Evolutionary conservation across 2,329 filamentous ascomycete genomes (phyloP).

Genomic region (Arthrobotrys pseudoclavata): DNA sequence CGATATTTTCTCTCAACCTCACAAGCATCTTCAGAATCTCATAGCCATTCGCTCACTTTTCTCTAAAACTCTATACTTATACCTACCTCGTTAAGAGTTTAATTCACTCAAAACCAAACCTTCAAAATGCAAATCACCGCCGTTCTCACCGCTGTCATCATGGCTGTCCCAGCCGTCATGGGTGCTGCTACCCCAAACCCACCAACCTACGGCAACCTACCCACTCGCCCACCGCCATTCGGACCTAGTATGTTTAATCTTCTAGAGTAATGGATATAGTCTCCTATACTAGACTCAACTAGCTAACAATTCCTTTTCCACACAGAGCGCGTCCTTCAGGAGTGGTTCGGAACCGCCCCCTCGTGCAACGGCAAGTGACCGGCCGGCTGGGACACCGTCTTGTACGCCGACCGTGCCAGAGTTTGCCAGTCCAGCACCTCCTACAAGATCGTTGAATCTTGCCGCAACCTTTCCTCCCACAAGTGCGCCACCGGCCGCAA

Average conservation of each 20-base stretch:
- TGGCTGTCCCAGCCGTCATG: constrained; percentile 57
- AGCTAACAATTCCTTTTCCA: constrained; percentile 20
- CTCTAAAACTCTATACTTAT: constrained; percentile 1
- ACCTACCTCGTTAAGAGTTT: constrained; percentile 15
- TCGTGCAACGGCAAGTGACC: constrained; percentile 58
- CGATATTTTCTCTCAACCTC: constrained; percentile 18
- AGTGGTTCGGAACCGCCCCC: constrained; percentile 60
- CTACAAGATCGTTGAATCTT: constrained; percentile 58
- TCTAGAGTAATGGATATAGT: not conserved
- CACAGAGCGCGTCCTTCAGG: constrained; percentile 56
- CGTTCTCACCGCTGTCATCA: constrained; percentile 45
- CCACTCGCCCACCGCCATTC: constrained; percentile 11
- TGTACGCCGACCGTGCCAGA: constrained; percentile 51
- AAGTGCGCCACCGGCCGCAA: constrained; percentile 51
- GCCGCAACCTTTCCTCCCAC: constrained; percentile 57
- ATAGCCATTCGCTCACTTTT: constrained; percentile 35
- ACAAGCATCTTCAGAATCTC: constrained; percentile 35
- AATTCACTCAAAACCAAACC: constrained; percentile 18
- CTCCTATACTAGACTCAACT: not conserved
- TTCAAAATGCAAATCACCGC: constrained; percentile 60
- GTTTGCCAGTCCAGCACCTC: constrained; percentile 54
- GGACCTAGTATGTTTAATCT: constrained; percentile 40
- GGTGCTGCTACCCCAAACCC: constrained; percentile 52
- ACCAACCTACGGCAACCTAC: constrained; percentile 35
- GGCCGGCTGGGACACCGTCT: constrained; percentile 50